These are phyloP conservation scores for Panicum miliaceum DNA, from an alignment of 176 grass and related monocot genomes.

Conservation along the genomic window DNA sequence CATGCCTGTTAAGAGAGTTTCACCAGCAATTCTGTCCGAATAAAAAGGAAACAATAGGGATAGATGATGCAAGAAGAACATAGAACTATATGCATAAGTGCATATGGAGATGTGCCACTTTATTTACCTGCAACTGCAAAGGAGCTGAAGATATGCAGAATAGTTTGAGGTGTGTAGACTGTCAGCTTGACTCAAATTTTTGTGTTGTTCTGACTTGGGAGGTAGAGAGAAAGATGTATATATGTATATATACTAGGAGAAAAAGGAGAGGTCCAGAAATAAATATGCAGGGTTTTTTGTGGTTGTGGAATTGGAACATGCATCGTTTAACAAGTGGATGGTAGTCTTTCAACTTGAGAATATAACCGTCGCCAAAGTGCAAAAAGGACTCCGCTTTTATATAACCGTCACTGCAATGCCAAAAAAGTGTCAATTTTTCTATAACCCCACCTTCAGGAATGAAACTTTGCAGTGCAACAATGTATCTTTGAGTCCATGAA, in stretches of 20 bases:
- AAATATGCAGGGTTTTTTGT: constrained; percentile 35
- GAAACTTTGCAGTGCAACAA: background rate
- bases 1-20: background rate
- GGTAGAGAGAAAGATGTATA: background rate
- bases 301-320: constrained; percentile 33
- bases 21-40: background rate
- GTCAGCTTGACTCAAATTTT: background rate
- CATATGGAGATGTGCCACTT: constrained; percentile 20
- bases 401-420: background rate
- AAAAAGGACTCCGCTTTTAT: background rate
- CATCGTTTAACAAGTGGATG: constrained; percentile 21
- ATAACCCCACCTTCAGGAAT: background rate
- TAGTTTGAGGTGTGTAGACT: constrained; percentile 17
- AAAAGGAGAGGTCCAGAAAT: constrained; percentile 36
- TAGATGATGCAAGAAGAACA: constrained; percentile 9
- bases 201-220: constrained; percentile 23
- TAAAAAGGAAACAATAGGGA: background rate
- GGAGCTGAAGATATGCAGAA: background rate
- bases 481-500: background rate
- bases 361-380: background rate
- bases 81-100: background rate
- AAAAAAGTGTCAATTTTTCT: background rate
- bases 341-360: constrained; percentile 38
- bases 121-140: constrained; percentile 4
- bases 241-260: constrained; percentile 39